These are phyloP conservation scores for Asterophora parasitica DNA, from an alignment of 768 basidiomycete genomes.

Conservation along the genomic window DNA sequence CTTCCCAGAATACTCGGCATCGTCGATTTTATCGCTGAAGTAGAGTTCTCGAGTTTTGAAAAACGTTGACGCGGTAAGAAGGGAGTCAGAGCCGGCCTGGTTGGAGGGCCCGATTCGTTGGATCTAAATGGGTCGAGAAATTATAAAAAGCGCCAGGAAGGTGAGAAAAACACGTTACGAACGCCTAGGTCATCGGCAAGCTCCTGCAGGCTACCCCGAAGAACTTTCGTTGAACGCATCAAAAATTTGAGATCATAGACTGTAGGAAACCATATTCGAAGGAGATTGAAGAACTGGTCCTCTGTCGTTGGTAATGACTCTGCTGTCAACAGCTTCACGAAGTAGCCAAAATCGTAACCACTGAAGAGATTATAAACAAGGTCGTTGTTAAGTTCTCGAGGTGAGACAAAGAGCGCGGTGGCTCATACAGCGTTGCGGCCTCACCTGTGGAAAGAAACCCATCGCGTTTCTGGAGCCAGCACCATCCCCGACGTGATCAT, in stretches of 20 bases:
- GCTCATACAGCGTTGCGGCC: neutral
- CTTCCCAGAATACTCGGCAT: slow-evolving; percentile 75
- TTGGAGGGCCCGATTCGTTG: slow-evolving; percentile 86
- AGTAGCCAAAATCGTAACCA: slow-evolving; percentile 98
- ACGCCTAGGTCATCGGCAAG: slow-evolving; percentile 96
- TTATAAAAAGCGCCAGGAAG: slow-evolving; percentile 1
- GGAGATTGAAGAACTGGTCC: slow-evolving; percentile 82
- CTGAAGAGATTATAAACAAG: slow-evolving; percentile 35
- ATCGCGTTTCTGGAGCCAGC: slow-evolving; percentile 80
- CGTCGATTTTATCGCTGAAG: slow-evolving; percentile 88
- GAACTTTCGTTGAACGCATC: slow-evolving; percentile 81
- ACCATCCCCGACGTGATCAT: slow-evolving; percentile 97
- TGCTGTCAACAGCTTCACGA: slow-evolving; percentile 88
- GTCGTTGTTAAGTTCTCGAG: neutral
- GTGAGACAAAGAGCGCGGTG: neutral
- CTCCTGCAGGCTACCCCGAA: slow-evolving; percentile 89
- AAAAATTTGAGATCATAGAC: slow-evolving; percentile 98
- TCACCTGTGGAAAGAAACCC: slow-evolving; percentile 85
- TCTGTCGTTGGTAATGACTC: slow-evolving; percentile 85
- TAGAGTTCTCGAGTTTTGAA: slow-evolving; percentile 94
- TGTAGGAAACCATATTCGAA: slow-evolving; percentile 90
- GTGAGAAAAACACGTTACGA: slow-evolving; percentile 25
- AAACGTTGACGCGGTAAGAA: slow-evolving; percentile 89
- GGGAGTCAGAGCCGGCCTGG: slow-evolving; percentile 96
- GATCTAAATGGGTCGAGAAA: slow-evolving; percentile 46